Evolutionary conservation across 768 basidiomycete species (phyloP), one percentile per base, ranked within the genome.

Genomic region (Exidia glandulosa): DNA sequence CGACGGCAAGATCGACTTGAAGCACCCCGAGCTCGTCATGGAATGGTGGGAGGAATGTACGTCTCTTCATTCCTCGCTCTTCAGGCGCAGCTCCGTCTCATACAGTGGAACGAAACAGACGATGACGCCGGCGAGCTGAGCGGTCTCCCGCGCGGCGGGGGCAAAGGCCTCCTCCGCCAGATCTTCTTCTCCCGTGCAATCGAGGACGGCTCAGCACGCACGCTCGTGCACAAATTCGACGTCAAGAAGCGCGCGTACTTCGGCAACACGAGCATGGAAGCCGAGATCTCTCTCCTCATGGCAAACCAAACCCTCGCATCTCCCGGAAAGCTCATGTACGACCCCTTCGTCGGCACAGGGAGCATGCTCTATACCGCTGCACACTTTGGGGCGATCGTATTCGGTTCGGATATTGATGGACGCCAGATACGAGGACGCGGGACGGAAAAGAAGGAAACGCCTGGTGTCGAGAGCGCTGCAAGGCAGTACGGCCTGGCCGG

Each of bases 201-300:
- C 56, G 74, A 75, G 62, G 80, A 86, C 66, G 86, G 87, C 14
- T 76, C 79, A 30, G 88, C 90, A 0, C 82, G 95, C 4, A 68
- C 75, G 2, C 75, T 94, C 33, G 78, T 92, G 55, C 71, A 74
- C 55, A 80, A 74, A 58, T 95, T 91, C 62, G 86, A 90, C 62
- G 87, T 99, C 56, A 98, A 96, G 71, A 90, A 91, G 65, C 81
- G 96, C 9, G 75, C 76, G 14, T 98, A 89, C 68, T 97, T 84
- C 70, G 96, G 96, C 2, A 99, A 94, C 64, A 99, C 96, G 0
- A 90, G 90, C 66, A 99, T 99, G 96, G 94, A 96, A 65, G 84
- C 95, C 0, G 94, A 97, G 70, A 86, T 97, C 55, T 94, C 93
- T 1, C 75, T 99, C 50, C 72, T 98, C 30, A 98, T 98, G 94